Evolutionary conservation across 1,284 basidiomycete species (phyloP), one percentile per base, ranked within the genome.

Genomic region (Ganoderma resinaceum): DNA sequence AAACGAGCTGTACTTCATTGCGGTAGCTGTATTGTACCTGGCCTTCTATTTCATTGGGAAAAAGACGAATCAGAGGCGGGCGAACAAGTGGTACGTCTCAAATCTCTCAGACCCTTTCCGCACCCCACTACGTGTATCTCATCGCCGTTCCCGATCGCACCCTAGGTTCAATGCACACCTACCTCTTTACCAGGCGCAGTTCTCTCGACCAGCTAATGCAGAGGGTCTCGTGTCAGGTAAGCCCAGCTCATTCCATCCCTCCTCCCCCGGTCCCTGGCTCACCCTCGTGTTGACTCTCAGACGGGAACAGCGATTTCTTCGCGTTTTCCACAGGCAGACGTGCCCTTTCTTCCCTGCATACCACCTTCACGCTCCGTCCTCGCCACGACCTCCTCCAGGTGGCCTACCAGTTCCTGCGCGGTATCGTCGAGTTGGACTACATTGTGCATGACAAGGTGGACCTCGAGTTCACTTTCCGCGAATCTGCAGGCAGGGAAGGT

Each of bases 271-370:
- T 37, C 29, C 38, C n/a, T 55, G 40, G 26, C 59, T n/a, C 29
- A 31, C 23, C 14, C 0, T n/a, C n/a, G 78, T 89, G 65, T 83
- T 85, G 55, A 58, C 55, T 5, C 53, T 74, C 81, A 59, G 94
- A 95, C 76, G 94, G 94, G 20, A 85, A 91, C 73, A 86, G 89
- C 7, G 91, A 94, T 81, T 93, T 90, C 78, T 94, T 95, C 81
- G 85, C 86, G 74, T 97, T 92, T 81, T 95, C 94, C 38, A 95
- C 95, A 1, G 95, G 95, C 68, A 86, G 95, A 68, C 90, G 92
- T 69, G 90, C 89, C 72, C 79, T 95, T 65, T 82, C 88, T 49
- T 91, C 89, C 42, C 84, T 96, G 67, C 95, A 97, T 84, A 90
- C 91, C 43, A 86, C 93, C 70, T 86, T 96, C 79, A 85, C 87